Conservation (phyloP, 164 flowering plant genomes). For the Protea cynaroides region DNA sequence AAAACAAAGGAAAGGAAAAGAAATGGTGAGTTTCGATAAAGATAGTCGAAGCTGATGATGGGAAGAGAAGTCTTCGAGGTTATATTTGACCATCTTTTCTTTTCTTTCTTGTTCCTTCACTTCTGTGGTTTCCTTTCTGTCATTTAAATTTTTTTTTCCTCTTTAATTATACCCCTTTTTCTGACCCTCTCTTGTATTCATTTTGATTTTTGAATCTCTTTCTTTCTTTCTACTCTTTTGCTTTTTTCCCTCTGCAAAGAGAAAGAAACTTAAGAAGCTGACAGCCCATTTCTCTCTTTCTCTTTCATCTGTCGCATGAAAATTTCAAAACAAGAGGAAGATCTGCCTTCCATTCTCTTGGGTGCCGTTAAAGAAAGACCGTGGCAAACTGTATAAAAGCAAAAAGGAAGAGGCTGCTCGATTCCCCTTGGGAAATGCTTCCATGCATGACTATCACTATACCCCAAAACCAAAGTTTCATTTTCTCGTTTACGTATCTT, state of each 20-base stretch:
- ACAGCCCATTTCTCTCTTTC: neutral
- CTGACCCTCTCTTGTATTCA: conserved; percentile 2
- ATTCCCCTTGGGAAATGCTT: conserved; percentile 68
- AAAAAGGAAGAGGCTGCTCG: conserved; percentile 46
- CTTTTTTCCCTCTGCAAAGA: conserved; percentile 6
- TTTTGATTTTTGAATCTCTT: conserved; percentile 9
- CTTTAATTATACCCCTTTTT: conserved; percentile 5
- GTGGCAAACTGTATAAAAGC: conserved; percentile 49
- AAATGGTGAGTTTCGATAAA: conserved; percentile 69
- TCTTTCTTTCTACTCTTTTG: conserved; percentile 10
- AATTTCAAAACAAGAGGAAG: conserved; percentile 17
- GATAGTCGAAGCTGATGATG: conserved; percentile 74
- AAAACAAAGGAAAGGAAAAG: conserved; percentile 13
- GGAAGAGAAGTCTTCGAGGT: conserved; percentile 80
- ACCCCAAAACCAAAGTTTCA: conserved; percentile 9
- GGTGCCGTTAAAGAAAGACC: conserved; percentile 35
- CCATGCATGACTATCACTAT: conserved; percentile 57
- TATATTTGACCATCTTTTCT: conserved; percentile 68
- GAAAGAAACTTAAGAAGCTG: conserved; percentile 5
- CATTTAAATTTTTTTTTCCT: conserved; percentile 1
- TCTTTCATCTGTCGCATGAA: neutral
- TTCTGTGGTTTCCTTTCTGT: conserved; percentile 8
- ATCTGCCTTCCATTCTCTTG: conserved; percentile 45
- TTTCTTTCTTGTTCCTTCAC: conserved; percentile 19
- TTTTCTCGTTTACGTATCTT: neutral